Evolutionary conservation across 2,329 filamentous ascomycete species (phyloP), one percentile per base, ranked within the genome.

Genomic region (Fusarium foetens): DNA sequence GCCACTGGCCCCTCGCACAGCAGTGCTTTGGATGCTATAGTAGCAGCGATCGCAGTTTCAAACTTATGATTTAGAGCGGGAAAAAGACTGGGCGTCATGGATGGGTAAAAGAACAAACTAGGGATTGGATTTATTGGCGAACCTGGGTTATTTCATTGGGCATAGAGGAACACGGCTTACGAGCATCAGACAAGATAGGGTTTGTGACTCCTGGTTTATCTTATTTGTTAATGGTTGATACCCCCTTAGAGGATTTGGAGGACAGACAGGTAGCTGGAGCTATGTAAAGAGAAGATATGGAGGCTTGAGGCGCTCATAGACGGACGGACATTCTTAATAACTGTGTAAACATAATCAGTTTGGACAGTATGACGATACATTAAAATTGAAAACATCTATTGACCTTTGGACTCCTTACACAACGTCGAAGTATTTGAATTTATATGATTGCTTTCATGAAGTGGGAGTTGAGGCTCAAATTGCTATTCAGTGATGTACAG

Each of bases 21-120:
- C 75, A 89, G 88, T 23, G 91, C 89, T 1, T 80, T 93, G 80
- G 92, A 93, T 80, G 88, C 86, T 39, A 81, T 94, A 35, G 88
- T 94, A 66, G 92, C 89, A 33, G 91, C 90, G 11, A 77, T 86
- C 72, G 81, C 80, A 27, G 82, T 84, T 19, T 77, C 78, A 72
- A 72, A 63, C 45, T 33, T 60, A 36, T 63, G 38, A 55, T 43
- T 60, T 57, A 49, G 33, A 57, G 46, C 29, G 43, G 35, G 43
- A 17, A 36, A 52, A 39, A 46, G 62, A 63, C 52, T 51, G 52
- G 53, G 52, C 62, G 54, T 68, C 41, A 64, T 59, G 67, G 51
- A 57, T 53, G 46, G 66, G 48, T 43, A 38, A 43, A 49, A 66
- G 17, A 55, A 69, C 25, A 41, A 53, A 67, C 45, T 33, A 61